Conservation (phyloP, 2,329 filamentous ascomycete genomes). For the Aspergillus nomiae region DNA sequence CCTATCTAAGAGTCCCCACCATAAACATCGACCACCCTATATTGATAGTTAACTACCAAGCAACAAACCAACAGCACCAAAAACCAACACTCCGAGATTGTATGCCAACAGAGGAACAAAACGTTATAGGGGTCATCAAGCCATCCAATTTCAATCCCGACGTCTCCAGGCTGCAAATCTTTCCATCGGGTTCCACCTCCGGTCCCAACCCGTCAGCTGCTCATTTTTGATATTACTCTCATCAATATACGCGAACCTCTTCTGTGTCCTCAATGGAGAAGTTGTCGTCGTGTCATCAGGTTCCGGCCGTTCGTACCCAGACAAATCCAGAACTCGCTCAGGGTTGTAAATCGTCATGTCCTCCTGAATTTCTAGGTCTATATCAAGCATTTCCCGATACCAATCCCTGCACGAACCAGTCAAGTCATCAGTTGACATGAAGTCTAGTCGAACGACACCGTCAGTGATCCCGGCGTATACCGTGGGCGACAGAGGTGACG, state of each 20-base stretch:
- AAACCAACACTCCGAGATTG: neutral
- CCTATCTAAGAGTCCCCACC: neutral
- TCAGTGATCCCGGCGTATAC: conserved; percentile 49
- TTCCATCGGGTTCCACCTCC: conserved; percentile 37
- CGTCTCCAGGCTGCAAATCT: conserved; percentile 34
- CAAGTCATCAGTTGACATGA: conserved; percentile 47
- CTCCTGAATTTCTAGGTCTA: conserved; percentile 26
- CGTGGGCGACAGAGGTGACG: conserved; percentile 47
- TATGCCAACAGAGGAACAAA: neutral
- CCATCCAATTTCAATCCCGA: conserved; percentile 7
- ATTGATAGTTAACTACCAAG: neutral
- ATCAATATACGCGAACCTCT: conserved; percentile 27
- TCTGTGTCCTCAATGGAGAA: conserved; percentile 39
- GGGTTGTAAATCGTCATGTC: neutral
- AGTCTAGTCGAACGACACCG: conserved; percentile 46
- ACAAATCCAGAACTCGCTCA: conserved; percentile 37
- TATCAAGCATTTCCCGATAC: conserved; percentile 35
- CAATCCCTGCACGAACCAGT: conserved; percentile 31
- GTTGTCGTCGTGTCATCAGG: conserved; percentile 32
- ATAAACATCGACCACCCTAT: neutral
- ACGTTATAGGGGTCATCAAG: neutral
- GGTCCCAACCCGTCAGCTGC: conserved; percentile 39
- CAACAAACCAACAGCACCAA: neutral
- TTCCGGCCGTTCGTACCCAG: conserved; percentile 48
- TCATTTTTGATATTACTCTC: conserved; percentile 24